Conservation (phyloP, 1,139 yeast genomes). For the Meyerozyma carpophila region DNA sequence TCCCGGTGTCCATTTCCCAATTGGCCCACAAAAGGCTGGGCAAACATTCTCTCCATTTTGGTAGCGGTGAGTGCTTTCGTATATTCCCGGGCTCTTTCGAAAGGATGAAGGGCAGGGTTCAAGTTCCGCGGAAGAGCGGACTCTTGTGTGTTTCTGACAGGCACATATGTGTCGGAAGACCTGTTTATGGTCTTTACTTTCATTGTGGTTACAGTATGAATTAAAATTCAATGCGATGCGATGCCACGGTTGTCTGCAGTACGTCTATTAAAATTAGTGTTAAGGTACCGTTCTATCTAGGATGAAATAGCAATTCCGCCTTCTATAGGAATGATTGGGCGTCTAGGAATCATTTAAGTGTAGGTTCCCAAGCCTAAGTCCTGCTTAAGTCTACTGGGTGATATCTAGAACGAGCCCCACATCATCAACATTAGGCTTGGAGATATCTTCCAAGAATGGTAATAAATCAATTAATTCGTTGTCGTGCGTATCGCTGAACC, state of each 20-base stretch:
- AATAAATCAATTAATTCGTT: constrained; percentile 87
- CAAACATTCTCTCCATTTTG: constrained; percentile 92
- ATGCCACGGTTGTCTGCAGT: not conserved
- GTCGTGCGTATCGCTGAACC: constrained; percentile 98
- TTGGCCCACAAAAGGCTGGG: constrained; percentile 95
- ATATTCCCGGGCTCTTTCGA: constrained; percentile 94
- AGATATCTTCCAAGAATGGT: constrained; percentile 84
- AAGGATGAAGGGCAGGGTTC: constrained; percentile 93
- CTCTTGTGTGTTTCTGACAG: constrained; percentile 86
- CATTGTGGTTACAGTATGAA: constrained; percentile 26
- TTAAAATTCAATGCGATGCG: not conserved
- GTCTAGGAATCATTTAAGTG: not conserved
- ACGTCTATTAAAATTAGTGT: not conserved
- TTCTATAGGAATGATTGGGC: not conserved
- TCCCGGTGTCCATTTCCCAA: constrained; percentile 93
- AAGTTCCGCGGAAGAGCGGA: constrained; percentile 83
- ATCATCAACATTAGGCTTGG: constrained; percentile 66
- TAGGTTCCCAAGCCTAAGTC: constrained; percentile 1
- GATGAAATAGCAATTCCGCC: not conserved
- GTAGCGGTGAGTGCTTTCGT: constrained; percentile 94
- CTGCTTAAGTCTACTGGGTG: constrained; percentile 16
- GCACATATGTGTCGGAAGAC: constrained; percentile 86
- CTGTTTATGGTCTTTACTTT: constrained; percentile 88
- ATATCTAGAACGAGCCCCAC: constrained; percentile 83
- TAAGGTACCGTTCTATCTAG: not conserved